Conservation (phyloP, 1,284 basidiomycete genomes). For the Boletus semigastroideus region DNA sequence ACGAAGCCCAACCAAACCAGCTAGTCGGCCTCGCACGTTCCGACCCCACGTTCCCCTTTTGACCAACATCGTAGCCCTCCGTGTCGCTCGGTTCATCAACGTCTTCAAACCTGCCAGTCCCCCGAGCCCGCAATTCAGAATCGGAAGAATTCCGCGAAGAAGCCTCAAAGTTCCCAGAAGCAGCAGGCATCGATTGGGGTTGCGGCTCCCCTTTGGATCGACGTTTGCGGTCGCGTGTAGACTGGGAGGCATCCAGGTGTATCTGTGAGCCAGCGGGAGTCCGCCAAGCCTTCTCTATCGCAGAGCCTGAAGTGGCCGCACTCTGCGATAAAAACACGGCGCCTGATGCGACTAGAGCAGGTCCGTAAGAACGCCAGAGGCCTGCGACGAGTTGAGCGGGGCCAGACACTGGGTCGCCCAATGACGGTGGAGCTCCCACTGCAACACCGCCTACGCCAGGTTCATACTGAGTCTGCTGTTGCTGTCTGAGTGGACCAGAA, state of each 20-base stretch:
- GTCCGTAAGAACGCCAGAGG: slow-evolving; percentile 75
- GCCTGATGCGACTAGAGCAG: slow-evolving; percentile 64
- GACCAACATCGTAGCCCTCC: slow-evolving; percentile 52
- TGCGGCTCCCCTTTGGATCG: slow-evolving; percentile 54
- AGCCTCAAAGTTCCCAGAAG: slow-evolving; percentile 31
- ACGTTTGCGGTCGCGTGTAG: slow-evolving; percentile 43
- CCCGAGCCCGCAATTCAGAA: slow-evolving; percentile 44
- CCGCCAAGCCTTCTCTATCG: slow-evolving; percentile 27
- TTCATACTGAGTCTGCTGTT: slow-evolving; percentile 27
- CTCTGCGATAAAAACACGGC: slow-evolving; percentile 56
- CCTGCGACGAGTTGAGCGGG: slow-evolving; percentile 62
- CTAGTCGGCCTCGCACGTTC: slow-evolving; percentile 29
- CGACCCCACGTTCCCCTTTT: slow-evolving; percentile 8
- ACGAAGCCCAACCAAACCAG: slow-evolving; percentile 43
- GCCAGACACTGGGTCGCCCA: slow-evolving; percentile 57
- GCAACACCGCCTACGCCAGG: slow-evolving; percentile 20
- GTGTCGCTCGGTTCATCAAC: slow-evolving; percentile 64
- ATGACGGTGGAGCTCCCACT: slow-evolving; percentile 44
- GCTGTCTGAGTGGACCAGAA: slow-evolving; percentile 45
- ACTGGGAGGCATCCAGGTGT: slow-evolving; percentile 22
- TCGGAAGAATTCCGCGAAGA: slow-evolving; percentile 40
- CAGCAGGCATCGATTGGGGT: slow-evolving; percentile 30
- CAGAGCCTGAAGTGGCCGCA: slow-evolving; percentile 34
- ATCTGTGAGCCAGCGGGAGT: slow-evolving; percentile 26
- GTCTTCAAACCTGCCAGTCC: slow-evolving; percentile 55